Percentiles rank a stretch among this genome's conserved stretches.
Conservation (phyloP, 2,329 filamentous ascomycete genomes). For the Colletotrichum phormii region DNA sequence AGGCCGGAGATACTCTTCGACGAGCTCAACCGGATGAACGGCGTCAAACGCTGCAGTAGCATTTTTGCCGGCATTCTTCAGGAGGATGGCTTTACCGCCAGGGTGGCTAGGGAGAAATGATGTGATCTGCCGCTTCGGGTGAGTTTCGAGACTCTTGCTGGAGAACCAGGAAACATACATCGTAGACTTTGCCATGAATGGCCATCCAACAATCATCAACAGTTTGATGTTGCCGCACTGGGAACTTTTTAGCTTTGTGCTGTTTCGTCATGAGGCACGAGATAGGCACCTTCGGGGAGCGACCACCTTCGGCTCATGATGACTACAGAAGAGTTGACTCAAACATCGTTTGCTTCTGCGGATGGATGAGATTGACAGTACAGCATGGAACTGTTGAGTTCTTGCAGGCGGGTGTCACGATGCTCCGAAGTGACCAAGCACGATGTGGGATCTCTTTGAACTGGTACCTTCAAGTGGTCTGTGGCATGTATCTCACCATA, state of each 20-base stretch:
- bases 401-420: background rate
- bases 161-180: slow-evolving; percentile 64
- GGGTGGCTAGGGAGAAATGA: slow-evolving; percentile 82
- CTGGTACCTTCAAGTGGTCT: background rate
- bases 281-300: background rate
- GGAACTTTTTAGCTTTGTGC: background rate
- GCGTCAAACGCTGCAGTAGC: slow-evolving; percentile 89
- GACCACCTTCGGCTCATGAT: background rate
- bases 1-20: slow-evolving; percentile 79
- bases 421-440: background rate
- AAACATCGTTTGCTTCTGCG: background rate
- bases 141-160: background rate
- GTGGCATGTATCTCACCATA: background rate
- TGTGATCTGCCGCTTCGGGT: slow-evolving; percentile 45
- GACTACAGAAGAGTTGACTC: background rate
- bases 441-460: background rate
- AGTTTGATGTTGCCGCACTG: slow-evolving; percentile 82
- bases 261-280: background rate
- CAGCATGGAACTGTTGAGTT: background rate
- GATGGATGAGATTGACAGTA: background rate
- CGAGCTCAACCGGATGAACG: slow-evolving; percentile 82
- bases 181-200: slow-evolving; percentile 85
- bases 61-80: slow-evolving; percentile 83
- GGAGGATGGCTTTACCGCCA: slow-evolving; percentile 82
- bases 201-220: slow-evolving; percentile 85